Evolutionary conservation across 1,284 basidiomycete genomes (phyloP).

Genomic region (Phellopilus nigrolimitatus): DNA sequence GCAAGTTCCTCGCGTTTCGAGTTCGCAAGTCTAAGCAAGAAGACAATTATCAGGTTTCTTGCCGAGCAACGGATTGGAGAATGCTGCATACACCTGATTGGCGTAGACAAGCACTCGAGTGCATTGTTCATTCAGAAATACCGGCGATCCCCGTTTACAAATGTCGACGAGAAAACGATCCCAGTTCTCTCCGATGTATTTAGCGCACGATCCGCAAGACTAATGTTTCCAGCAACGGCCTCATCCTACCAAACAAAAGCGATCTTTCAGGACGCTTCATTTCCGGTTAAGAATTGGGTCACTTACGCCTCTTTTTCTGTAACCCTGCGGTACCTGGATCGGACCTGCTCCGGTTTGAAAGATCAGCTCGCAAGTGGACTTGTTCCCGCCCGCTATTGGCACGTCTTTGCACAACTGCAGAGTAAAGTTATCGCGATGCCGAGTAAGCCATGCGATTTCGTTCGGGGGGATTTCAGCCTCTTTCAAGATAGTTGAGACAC

Average conservation of each 20-base stretch:
- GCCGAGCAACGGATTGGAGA: background rate
- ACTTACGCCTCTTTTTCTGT: constrained; percentile 13
- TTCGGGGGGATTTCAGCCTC: constrained; percentile 34
- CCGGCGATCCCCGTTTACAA: constrained; percentile 3
- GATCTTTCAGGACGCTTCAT: background rate
- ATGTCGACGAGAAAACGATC: constrained; percentile 1
- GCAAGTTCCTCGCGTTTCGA: constrained; percentile 47
- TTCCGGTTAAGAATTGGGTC: background rate
- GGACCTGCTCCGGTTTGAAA: constrained; percentile 21
- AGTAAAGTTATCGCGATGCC: constrained; percentile 29
- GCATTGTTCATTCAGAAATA: constrained; percentile 34
- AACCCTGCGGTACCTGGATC: constrained; percentile 19
- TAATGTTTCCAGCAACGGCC: background rate
- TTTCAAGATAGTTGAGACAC: constrained; percentile 37
- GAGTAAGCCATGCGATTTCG: constrained; percentile 39
- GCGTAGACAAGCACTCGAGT: constrained; percentile 41
- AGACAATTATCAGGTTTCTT: background rate
- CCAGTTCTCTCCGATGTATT: constrained; percentile 22
- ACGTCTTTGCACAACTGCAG: constrained; percentile 45
- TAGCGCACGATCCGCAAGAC: background rate
- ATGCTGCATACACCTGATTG: constrained; percentile 21
- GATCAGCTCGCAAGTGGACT: constrained; percentile 27
- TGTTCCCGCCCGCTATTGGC: constrained; percentile 28
- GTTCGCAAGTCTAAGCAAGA: constrained; percentile 38
- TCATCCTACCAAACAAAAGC: background rate